A percentile compares a stretch with the other conserved stretches of the same genome.
phyloP scores from a whole-genome alignment of 2,329 filamentous ascomycete genomes.

The Pestalotiopsis sp. region DNA sequence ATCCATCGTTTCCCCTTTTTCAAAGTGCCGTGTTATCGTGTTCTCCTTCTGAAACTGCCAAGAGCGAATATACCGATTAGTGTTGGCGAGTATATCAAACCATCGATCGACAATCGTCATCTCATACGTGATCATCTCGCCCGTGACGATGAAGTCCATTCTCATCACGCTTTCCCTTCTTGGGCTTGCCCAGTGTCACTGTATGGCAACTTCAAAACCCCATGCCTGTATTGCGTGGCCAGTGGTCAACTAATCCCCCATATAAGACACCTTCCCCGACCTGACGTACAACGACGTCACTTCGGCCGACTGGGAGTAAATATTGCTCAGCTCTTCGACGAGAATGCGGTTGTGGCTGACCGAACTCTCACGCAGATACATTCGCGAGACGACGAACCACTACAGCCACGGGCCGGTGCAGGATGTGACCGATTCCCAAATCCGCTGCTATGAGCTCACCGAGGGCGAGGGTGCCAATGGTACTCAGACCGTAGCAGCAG shows the following conservation, averaged over 20 bases:
- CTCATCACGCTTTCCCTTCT: neutral
- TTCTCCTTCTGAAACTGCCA: neutral
- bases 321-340: neutral
- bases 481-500: constrained; percentile 35
- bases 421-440: constrained; percentile 31
- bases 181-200: neutral
- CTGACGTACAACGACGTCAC: constrained; percentile 6
- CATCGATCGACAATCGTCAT: neutral
- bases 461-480: constrained; percentile 28
- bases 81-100: neutral
- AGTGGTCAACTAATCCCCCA: neutral
- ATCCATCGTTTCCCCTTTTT: neutral
- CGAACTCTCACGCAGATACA: neutral
- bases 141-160: neutral
- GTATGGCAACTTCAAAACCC: neutral
- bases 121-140: neutral
- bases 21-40: too few relatives aligned
- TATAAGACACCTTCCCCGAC: constrained; percentile 6
- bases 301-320: neutral
- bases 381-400: constrained; percentile 38
- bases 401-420: constrained; percentile 35
- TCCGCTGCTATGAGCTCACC: constrained; percentile 36
- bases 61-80: neutral
- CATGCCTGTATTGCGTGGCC: neutral
- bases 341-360: neutral